These are phyloP conservation scores for Isabelozyma rhagii DNA, from an alignment of 805 yeast genomes.

Conservation along the genomic window DNA sequence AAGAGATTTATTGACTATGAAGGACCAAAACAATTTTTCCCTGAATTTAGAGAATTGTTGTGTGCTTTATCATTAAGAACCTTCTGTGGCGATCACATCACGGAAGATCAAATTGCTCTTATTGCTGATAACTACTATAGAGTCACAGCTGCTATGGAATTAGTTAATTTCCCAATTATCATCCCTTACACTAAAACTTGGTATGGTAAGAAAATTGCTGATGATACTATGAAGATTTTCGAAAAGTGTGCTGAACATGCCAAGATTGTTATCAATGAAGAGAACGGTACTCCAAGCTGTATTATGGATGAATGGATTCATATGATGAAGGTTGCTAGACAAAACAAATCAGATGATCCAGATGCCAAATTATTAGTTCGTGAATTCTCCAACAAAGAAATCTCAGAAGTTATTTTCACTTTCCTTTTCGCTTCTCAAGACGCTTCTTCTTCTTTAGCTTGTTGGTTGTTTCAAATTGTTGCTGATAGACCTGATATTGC, in stretches of 20 bases:
- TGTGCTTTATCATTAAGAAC: constrained; percentile 92
- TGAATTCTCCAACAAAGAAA: constrained; percentile 85
- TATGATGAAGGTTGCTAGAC: constrained; percentile 73
- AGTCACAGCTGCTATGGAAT: constrained; percentile 93
- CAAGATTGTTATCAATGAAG: constrained; percentile 66
- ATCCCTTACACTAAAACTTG: constrained; percentile 95
- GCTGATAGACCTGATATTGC: constrained; percentile 94
- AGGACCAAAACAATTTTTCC: constrained; percentile 78
- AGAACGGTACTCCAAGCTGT: constrained; percentile 78
- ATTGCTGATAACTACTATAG: constrained; percentile 90
- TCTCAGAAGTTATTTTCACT: constrained; percentile 94
- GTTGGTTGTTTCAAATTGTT: constrained; percentile 96
- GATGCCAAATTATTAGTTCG: constrained; percentile 64
- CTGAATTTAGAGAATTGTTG: constrained; percentile 90
- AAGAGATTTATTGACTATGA: constrained; percentile 61
- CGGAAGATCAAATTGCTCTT: constrained; percentile 82
- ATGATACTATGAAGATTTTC: constrained; percentile 89
- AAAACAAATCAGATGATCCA: constrained; percentile 45
- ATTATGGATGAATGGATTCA: constrained; percentile 95
- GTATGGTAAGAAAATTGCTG: constrained; percentile 94
- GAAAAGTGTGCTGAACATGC: constrained; percentile 87
- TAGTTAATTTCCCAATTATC: constrained; percentile 96
- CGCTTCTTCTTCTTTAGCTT: constrained; percentile 94
- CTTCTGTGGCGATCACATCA: constrained; percentile 93
- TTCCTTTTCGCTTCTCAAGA: constrained; percentile 97